These are phyloP conservation scores for Jacaranda mimosifolia DNA, from an alignment of 257 asterid species.

Conservation along the genomic window DNA sequence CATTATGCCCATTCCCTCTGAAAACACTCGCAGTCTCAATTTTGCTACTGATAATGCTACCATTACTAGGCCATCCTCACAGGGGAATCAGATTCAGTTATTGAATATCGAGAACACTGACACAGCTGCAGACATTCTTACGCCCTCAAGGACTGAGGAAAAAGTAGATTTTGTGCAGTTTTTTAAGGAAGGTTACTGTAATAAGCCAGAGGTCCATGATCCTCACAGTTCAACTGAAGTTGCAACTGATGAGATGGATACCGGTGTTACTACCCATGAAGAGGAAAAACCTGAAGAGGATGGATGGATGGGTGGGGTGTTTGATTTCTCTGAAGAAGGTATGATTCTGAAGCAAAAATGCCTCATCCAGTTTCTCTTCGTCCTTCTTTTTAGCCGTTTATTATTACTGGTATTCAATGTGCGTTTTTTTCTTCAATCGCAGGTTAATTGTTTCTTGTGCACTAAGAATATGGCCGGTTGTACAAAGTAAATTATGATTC, in stretches of 20 bases:
- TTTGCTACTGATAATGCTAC: constrained; percentile 36
- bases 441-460: constrained; percentile 43
- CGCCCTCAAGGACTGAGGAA: constrained; percentile 35
- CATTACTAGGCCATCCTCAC: constrained; percentile 44
- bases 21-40: constrained; percentile 22
- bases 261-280: constrained; percentile 36
- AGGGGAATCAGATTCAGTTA: constrained; percentile 40
- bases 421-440: constrained; percentile 24
- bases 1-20: constrained; percentile 35
- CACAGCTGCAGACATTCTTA: constrained; percentile 31
- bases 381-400: not conserved
- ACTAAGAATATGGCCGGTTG: constrained; percentile 8
- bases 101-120: constrained; percentile 37
- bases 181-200: constrained; percentile 61
- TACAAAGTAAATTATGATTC: constrained; percentile 24
- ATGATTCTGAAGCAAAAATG: not conserved
- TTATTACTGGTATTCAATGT: not conserved
- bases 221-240: constrained; percentile 37
- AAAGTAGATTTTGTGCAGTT: constrained; percentile 49
- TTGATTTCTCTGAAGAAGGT: constrained; percentile 76
- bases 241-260: constrained; percentile 38
- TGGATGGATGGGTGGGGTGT: constrained; percentile 74
- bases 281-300: constrained; percentile 60
- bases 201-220: constrained; percentile 42
- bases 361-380: not conserved